These are phyloP conservation scores for Penicillium atrosanguineum DNA, from an alignment of 495 filamentous ascomycete genomes.

Conservation along the genomic window DNA sequence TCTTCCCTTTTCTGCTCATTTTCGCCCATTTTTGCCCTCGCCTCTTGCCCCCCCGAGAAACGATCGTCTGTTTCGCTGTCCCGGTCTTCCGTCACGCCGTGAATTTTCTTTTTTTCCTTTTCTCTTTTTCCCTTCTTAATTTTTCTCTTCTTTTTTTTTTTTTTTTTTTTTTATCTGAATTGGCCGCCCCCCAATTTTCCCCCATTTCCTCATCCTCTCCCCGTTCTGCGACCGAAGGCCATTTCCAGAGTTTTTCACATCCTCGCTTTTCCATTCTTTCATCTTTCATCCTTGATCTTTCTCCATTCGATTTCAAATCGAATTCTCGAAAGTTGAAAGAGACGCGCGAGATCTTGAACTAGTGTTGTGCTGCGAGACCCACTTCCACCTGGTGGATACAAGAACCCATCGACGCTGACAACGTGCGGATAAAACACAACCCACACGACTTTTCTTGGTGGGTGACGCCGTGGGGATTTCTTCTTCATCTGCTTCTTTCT, in stretches of 20 bases:
- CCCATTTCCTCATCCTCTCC: constrained; percentile 24
- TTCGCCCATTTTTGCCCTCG: constrained; percentile 10
- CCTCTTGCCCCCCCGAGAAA: constrained; percentile 35
- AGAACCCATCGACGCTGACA: constrained; percentile 42
- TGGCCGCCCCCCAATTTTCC: constrained; percentile 9
- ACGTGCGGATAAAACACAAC: constrained; percentile 47
- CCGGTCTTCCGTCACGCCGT: constrained; percentile 17
- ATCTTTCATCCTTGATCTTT: constrained; percentile 16
- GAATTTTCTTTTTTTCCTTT: constrained; percentile 27
- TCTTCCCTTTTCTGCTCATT: constrained; percentile 1
- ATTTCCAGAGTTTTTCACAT: constrained; percentile 18
- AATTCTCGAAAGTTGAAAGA: constrained; percentile 9
- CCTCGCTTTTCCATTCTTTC: constrained; percentile 17
- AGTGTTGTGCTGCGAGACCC: constrained; percentile 44
- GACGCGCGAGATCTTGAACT: constrained; percentile 15
- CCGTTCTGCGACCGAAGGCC: constrained; percentile 14
- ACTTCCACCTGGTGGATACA: constrained; percentile 47
- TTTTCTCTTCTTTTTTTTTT: constrained; percentile 29
- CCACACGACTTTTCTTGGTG: constrained; percentile 39
- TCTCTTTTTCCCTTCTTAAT: constrained; percentile 13
- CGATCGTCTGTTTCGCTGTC: constrained; percentile 31
- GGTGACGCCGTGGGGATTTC: constrained; percentile 44
- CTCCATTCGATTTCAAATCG: constrained; percentile 18
- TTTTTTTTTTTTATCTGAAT: constrained; percentile 6
- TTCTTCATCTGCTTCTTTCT: constrained; percentile 25